These are phyloP conservation scores for Komagataella ulmi DNA, from an alignment of 805 yeast genomes.

Conservation along the genomic window DNA sequence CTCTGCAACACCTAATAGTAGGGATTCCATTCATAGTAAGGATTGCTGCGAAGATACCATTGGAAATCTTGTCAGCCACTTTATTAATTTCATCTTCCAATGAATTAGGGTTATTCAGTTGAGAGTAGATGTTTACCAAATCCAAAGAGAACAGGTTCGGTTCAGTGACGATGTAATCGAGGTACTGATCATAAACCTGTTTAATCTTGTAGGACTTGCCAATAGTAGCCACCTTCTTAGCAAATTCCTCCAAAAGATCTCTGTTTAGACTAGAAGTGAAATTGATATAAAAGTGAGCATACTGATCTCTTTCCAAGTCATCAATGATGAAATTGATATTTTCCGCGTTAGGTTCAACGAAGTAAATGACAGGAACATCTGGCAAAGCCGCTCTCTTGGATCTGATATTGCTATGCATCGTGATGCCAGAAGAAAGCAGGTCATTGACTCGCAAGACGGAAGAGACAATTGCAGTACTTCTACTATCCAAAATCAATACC, in stretches of 20 bases:
- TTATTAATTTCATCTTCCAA: slow-evolving; percentile 62
- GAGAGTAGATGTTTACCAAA: slow-evolving; percentile 46
- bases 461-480: slow-evolving; percentile 77
- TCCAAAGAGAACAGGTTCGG: slow-evolving; percentile 81
- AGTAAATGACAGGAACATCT: slow-evolving; percentile 91
- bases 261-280: slow-evolving; percentile 75
- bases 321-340: slow-evolving; percentile 57
- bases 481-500: slow-evolving; percentile 68
- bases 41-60: slow-evolving; percentile 68
- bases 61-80: slow-evolving; percentile 58
- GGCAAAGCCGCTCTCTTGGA: slow-evolving; percentile 73
- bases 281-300: slow-evolving; percentile 71
- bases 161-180: slow-evolving; percentile 87
- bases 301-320: slow-evolving; percentile 64
- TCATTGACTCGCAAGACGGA: slow-evolving; percentile 91
- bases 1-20: slow-evolving; percentile 77
- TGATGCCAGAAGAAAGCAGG: slow-evolving; percentile 77
- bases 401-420: slow-evolving; percentile 69
- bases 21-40: slow-evolving; percentile 76
- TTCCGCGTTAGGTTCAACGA: slow-evolving; percentile 74
- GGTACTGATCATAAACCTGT: slow-evolving; percentile 90
- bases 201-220: slow-evolving; percentile 62
- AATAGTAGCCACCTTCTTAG: slow-evolving; percentile 61
- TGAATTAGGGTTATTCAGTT: slow-evolving; percentile 57
- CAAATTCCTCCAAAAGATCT: slow-evolving; percentile 75